These are phyloP conservation scores for Colletotrichum sublineola DNA, from an alignment of 2,329 filamentous ascomycete species.

Conservation along the genomic window DNA sequence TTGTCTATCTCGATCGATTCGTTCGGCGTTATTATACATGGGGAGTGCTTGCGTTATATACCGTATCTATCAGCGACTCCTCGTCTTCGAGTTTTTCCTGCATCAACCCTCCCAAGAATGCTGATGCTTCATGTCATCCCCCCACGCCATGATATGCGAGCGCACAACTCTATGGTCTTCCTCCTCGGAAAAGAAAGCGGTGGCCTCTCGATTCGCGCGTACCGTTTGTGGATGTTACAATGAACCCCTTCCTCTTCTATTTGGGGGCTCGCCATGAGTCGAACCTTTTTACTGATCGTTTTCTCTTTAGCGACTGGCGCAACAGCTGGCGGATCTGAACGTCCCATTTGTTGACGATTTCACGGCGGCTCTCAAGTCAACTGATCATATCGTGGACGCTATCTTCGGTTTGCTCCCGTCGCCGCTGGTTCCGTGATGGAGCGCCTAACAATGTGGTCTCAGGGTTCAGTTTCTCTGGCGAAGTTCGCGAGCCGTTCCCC, in stretches of 20 bases:
- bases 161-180: slow-evolving; percentile 13
- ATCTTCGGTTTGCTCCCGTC: slow-evolving; percentile 79
- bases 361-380: slow-evolving; percentile 70
- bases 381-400: slow-evolving; percentile 90
- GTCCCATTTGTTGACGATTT: slow-evolving; percentile 91
- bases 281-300: slow-evolving; percentile 46
- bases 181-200: slow-evolving; percentile 33
- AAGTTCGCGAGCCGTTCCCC: slow-evolving; percentile 93
- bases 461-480: slow-evolving; percentile 93
- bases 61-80: slow-evolving; percentile 32
- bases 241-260: not conserved
- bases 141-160: slow-evolving; percentile 33
- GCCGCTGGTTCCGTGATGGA: not conserved
- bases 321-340: slow-evolving; percentile 85
- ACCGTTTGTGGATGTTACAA: slow-evolving; percentile 17
- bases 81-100: slow-evolving; percentile 27
- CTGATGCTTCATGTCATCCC: slow-evolving; percentile 3
- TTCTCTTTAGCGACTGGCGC: slow-evolving; percentile 76
- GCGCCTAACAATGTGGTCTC: slow-evolving; percentile 31
- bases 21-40: slow-evolving; percentile 26
- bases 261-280: slow-evolving; percentile 3
- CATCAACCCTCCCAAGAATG: not conserved
- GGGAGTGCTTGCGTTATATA: slow-evolving; percentile 10
- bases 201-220: slow-evolving; percentile 17
- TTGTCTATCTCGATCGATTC: slow-evolving; percentile 34